These are phyloP conservation scores for Ogataea methanolica DNA, from an alignment of 805 yeast species.

Conservation along the genomic window DNA sequence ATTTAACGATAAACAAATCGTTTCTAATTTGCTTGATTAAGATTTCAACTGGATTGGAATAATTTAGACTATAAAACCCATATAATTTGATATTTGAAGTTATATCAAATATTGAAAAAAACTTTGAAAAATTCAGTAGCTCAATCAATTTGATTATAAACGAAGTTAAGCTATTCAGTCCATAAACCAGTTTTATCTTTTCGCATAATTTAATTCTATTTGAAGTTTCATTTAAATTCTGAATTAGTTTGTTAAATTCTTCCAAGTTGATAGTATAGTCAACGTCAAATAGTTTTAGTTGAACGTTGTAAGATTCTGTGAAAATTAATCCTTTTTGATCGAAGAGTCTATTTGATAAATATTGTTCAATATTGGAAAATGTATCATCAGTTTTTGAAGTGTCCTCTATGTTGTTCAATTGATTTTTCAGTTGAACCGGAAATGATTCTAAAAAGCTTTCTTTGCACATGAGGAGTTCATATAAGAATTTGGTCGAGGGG, in stretches of 20 bases:
- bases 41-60: conserved; percentile 26
- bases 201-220: conserved; percentile 20
- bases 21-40: conserved; percentile 27
- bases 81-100: conserved; percentile 29
- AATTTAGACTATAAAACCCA: conserved; percentile 25
- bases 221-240: conserved; percentile 10
- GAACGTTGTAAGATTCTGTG: conserved; percentile 23
- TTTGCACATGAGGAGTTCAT: too few relatives aligned
- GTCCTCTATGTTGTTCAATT: too few relatives aligned
- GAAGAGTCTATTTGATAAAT: conserved; percentile 2
- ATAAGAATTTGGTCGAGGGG: too few relatives aligned
- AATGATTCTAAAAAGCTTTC: too few relatives aligned
- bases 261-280: conserved; percentile 21
- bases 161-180: conserved; percentile 18
- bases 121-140: conserved; percentile 21
- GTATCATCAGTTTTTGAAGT: too few relatives aligned
- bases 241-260: conserved; percentile 19
- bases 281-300: conserved; percentile 25
- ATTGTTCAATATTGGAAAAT: not conserved
- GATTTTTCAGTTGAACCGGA: too few relatives aligned
- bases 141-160: conserved; percentile 21
- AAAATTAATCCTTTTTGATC: conserved; percentile 25
- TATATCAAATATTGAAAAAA: conserved; percentile 28
- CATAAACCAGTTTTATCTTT: conserved; percentile 25
- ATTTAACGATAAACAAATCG: conserved; percentile 26